Evolutionary conservation across 805 yeast genomes (phyloP).

Genomic region (Sugiyamaella marilandica): DNA sequence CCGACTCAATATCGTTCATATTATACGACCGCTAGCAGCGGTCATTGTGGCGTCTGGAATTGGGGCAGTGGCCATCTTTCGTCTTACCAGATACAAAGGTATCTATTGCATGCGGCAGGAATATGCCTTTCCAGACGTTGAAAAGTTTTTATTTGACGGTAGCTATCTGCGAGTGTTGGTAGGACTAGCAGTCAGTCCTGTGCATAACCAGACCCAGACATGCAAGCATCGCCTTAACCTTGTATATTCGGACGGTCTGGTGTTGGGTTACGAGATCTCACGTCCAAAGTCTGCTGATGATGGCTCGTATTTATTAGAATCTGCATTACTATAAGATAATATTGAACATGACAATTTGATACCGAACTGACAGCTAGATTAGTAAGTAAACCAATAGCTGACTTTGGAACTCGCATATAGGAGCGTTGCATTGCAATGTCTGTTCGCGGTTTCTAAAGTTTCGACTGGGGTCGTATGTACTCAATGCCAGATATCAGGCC

Average conservation of each 20-base stretch:
- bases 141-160: conserved; percentile 9
- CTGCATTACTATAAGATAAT: neutral
- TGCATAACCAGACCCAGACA: neutral
- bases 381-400: too few species aligned
- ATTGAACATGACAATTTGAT: neutral
- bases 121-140: conserved; percentile 24
- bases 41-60: conserved; percentile 41
- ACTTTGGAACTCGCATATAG: neutral
- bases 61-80: conserved; percentile 40
- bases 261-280: conserved; percentile 10
- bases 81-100: conserved; percentile 42
- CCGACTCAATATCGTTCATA: conserved; percentile 29
- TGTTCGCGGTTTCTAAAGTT: too few species aligned
- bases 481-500: conserved; percentile 13
- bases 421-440: neutral
- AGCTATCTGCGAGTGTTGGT: conserved; percentile 11
- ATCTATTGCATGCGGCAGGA: conserved; percentile 42
- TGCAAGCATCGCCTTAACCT: conserved; percentile 7
- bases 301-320: neutral
- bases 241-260: conserved; percentile 17
- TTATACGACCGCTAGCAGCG: conserved; percentile 41
- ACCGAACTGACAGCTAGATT: neutral
- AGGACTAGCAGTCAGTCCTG: conserved; percentile 18
- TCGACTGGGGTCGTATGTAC: conserved; percentile 1
- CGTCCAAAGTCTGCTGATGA: neutral